A percentile compares a stretch with the other conserved stretches of the same genome.
Conservation (phyloP, 805 yeast genomes). For the Pichia exigua region DNA sequence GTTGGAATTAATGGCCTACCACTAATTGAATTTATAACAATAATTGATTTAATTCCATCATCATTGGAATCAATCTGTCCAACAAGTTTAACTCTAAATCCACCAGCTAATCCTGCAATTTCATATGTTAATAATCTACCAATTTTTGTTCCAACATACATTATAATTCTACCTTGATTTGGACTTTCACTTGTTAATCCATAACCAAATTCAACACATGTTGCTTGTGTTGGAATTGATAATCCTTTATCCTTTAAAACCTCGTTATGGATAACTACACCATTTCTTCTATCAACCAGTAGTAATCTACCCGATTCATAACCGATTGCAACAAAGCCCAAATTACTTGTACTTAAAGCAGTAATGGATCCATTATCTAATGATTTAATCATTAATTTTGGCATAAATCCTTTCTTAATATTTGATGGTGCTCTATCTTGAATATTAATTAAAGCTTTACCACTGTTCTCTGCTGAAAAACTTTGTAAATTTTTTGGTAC, state of each 20-base stretch:
- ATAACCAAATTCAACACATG: constrained; percentile 66
- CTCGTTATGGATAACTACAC: constrained; percentile 39
- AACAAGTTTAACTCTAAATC: constrained; percentile 48
- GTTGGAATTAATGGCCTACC: constrained; percentile 66
- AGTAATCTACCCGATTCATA: constrained; percentile 67
- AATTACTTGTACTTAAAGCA: constrained; percentile 56
- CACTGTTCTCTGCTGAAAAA: constrained; percentile 5
- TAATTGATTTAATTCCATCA: constrained; percentile 44
- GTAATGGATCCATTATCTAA: constrained; percentile 41
- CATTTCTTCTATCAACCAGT: constrained; percentile 71
- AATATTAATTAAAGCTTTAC: constrained; percentile 35
- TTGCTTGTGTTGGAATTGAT: constrained; percentile 31
- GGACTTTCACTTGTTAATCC: constrained; percentile 35
- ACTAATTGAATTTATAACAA: constrained; percentile 47
- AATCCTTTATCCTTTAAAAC: constrained; percentile 23
- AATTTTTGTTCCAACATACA: constrained; percentile 67
- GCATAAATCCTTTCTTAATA: constrained; percentile 55
- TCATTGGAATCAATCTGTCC: constrained; percentile 43
- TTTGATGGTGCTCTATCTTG: constrained; percentile 43
- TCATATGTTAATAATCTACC: constrained; percentile 67
- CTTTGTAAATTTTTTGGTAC: neutral
- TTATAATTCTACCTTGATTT: constrained; percentile 43
- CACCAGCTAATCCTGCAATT: constrained; percentile 57
- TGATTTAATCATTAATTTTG: constrained; percentile 40
- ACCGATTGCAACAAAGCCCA: constrained; percentile 81